A percentile compares a stretch with the other conserved stretches of the same genome.
Conservation (phyloP, 441 rosid species). For the Gossypium davidsonii region DNA sequence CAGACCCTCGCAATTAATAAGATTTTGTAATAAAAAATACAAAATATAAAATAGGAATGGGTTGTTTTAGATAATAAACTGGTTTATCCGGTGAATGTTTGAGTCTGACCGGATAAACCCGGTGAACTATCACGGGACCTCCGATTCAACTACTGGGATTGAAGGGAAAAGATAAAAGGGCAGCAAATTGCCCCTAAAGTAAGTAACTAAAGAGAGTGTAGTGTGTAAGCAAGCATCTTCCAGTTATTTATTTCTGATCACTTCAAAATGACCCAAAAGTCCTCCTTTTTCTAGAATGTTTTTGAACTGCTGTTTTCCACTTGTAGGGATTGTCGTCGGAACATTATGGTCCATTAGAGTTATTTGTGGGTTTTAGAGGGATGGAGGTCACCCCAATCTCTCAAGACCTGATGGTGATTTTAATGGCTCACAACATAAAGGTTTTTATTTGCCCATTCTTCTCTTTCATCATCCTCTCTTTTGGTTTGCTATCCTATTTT, state of each 20-base stretch:
- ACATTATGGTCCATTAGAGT: background rate
- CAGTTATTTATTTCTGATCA: constrained; percentile 22
- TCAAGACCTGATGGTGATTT: background rate
- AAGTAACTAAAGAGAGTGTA: constrained; percentile 3
- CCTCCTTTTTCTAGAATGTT: constrained; percentile 8
- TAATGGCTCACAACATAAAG: background rate
- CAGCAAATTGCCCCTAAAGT: constrained; percentile 34
- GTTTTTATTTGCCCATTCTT: background rate
- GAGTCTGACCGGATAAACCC: constrained; percentile 24
- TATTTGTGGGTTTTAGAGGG: background rate
- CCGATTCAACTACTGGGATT: constrained; percentile 34
- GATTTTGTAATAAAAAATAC: background rate
- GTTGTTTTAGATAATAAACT: constrained; percentile 8
- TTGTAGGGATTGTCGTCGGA: too few relatives aligned
- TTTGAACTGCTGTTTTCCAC: background rate
- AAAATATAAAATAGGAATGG: background rate
- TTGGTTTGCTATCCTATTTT: too few relatives aligned
- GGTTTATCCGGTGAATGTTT: constrained; percentile 22
- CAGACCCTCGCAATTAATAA: background rate
- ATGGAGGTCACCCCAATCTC: background rate
- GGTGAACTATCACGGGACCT: constrained; percentile 43
- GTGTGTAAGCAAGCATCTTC: constrained; percentile 3
- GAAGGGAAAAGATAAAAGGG: constrained; percentile 20
- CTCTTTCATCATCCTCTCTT: background rate
- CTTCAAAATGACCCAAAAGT: background rate